These are phyloP conservation scores for Panicum hallii DNA, from an alignment of 202 grass and related monocot genomes.

Conservation along the genomic window DNA sequence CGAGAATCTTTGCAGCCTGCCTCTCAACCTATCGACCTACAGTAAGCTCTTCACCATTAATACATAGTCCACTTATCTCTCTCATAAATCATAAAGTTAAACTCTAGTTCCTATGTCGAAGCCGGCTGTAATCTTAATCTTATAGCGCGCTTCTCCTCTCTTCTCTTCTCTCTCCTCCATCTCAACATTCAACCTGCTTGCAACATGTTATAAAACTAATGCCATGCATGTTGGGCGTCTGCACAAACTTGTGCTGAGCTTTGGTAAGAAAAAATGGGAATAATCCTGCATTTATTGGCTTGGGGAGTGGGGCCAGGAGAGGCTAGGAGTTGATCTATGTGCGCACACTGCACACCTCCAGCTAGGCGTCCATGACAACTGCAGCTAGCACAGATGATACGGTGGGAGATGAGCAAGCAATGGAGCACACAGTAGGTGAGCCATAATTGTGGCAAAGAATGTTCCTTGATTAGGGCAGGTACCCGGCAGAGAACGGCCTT, in stretches of 20 bases:
- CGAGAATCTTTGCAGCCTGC: too few relatives aligned
- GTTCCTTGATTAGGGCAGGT: slow-evolving; percentile 38
- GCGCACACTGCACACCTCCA: slow-evolving; percentile 12
- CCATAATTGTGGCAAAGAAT: slow-evolving; percentile 51
- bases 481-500: not conserved
- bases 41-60: too few relatives aligned
- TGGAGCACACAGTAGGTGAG: slow-evolving; percentile 22
- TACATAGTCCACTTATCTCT: too few relatives aligned
- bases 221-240: not conserved
- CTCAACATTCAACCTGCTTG: too few relatives aligned
- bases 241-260: not conserved
- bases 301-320: not conserved
- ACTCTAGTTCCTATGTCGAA: too few relatives aligned
- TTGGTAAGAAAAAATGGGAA: not conserved
- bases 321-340: not conserved
- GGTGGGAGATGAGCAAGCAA: not conserved
- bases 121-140: too few relatives aligned
- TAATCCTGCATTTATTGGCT: slow-evolving; percentile 18
- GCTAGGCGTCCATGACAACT: slow-evolving; percentile 28
- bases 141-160: too few relatives aligned
- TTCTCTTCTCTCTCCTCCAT: too few relatives aligned
- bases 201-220: not conserved
- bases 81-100: too few relatives aligned
- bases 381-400: not conserved
- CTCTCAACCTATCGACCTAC: too few relatives aligned